phyloP scores from a whole-genome alignment of 306 rosid genomes.

The cucumber (Cucumis sativus) region Cucumber_9930_V3 NC_026657.2:16588501-16589000 shows the following conservation, averaged over 20 bases:
- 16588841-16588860: neutral
- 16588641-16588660: constrained; percentile 20
- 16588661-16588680: constrained; percentile 47
- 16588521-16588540: neutral
- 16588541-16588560: neutral
- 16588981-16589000: too few relatives aligned
- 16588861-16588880: neutral
- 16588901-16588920: neutral
- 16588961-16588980: too few relatives aligned
- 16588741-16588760: constrained; percentile 99
- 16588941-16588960: too few relatives aligned
- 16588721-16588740: constrained; percentile 67
- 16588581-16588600: neutral
- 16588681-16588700: constrained; percentile 94
- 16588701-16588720: constrained; percentile 79
- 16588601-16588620: neutral
- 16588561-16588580: neutral
- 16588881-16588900: neutral
- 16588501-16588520: neutral
- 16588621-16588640: constrained; percentile 15
- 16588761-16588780: constrained; percentile 17
- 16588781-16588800: neutral
- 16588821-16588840: constrained; percentile 2
- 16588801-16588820: neutral
- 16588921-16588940: neutral